Percentiles rank a stretch among this genome's conserved stretches.
These are phyloP conservation scores for Fulvia fulva DNA, from an alignment of 2,329 filamentous ascomycete species.

Conservation along the genomic window DNA sequence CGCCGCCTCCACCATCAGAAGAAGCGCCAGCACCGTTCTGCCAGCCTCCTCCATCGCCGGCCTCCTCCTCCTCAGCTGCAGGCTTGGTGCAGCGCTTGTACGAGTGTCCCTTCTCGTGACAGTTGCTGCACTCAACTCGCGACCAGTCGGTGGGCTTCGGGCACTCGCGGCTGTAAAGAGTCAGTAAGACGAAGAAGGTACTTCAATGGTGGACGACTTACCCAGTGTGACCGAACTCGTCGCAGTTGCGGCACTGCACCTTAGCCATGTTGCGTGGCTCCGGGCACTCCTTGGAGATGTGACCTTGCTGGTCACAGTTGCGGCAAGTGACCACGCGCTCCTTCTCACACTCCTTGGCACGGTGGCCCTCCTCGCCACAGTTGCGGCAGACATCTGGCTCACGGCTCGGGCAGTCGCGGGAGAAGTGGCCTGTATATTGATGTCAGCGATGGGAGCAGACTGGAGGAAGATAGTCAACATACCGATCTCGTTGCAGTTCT, in stretches of 20 bases:
- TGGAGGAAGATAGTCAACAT: conserved; percentile 4
- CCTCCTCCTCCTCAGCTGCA: conserved; percentile 10
- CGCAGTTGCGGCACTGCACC: conserved; percentile 48
- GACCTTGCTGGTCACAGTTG: conserved; percentile 34
- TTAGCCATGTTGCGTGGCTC: conserved; percentile 52
- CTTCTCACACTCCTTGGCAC: conserved; percentile 32
- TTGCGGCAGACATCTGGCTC: conserved; percentile 34
- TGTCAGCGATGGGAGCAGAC: not conserved
- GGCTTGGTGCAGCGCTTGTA: conserved; percentile 28
- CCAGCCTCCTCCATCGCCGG: conserved; percentile 7
- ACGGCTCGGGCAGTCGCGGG: conserved; percentile 31
- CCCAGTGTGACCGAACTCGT: conserved; percentile 29
- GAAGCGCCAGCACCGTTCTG: conserved; percentile 4
- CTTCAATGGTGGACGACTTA: conserved; percentile 1
- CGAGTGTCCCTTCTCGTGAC: conserved; percentile 31
- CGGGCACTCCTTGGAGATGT: conserved; percentile 54
- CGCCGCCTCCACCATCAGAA: conserved; percentile 9
- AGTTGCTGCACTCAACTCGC: conserved; percentile 47
- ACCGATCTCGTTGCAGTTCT: conserved; percentile 28
- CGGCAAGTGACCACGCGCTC: conserved; percentile 34
- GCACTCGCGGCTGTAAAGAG: conserved; percentile 20
- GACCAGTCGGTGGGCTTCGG: conserved; percentile 34
- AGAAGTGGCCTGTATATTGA: conserved; percentile 28
- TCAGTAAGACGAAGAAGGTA: not conserved
- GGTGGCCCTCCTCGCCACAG: conserved; percentile 33